phyloP scores from a whole-genome alignment of 805 yeast genomes.

The Yamadazyma akitaensis region DNA sequence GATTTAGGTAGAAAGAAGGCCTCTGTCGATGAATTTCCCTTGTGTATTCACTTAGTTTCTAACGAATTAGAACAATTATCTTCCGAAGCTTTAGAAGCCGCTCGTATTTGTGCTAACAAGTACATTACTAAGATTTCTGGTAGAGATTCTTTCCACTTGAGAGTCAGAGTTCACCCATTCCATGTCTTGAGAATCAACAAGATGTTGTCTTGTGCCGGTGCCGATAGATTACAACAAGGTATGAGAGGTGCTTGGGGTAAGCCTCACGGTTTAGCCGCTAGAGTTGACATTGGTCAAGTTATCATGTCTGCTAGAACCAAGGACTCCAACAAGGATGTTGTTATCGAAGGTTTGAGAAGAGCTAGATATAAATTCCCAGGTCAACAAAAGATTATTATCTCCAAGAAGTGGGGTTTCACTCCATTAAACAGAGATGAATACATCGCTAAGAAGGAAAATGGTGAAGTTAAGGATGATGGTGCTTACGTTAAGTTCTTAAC shows the following conservation, averaged over 20 bases:
- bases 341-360: constrained; percentile 99
- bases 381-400: constrained; percentile 98
- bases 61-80: constrained; percentile 99
- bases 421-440: constrained; percentile 96
- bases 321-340: constrained; percentile 96
- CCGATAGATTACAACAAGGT: constrained; percentile 99
- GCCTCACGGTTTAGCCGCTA: constrained; percentile 99
- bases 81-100: constrained; percentile 99
- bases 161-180: constrained; percentile 99
- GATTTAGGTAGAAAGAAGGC: constrained; percentile 99
- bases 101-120: constrained; percentile 99
- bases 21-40: constrained; percentile 98
- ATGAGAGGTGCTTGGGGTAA: constrained; percentile 99
- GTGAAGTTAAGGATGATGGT: constrained; percentile 99
- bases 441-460: constrained; percentile 89
- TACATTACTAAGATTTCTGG: constrained; percentile 97
- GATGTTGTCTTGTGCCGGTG: constrained; percentile 99
- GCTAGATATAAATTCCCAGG: constrained; percentile 99
- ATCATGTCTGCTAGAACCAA: constrained; percentile 97
- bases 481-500: constrained; percentile 98
- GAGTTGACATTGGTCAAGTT: constrained; percentile 98
- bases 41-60: constrained; percentile 98
- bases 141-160: constrained; percentile 99
- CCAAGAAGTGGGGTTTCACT: constrained; percentile 99
- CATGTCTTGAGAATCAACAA: constrained; percentile 99